phyloP scores from a whole-genome alignment of 2,329 filamentous ascomycete genomes.

The Didymosphaeria variabile region DNA sequence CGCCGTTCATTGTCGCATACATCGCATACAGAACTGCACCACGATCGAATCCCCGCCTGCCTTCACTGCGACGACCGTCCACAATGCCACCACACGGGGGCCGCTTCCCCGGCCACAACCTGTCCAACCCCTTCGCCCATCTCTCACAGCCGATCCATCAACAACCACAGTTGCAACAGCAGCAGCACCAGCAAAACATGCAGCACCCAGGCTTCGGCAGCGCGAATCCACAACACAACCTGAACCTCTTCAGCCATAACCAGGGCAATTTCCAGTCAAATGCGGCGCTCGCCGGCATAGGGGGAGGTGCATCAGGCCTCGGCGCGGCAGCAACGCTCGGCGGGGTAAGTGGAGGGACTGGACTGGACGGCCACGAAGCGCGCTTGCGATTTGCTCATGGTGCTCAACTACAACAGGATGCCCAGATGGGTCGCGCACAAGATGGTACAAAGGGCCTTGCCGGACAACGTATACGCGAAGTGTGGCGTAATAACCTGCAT shows the following conservation, averaged over 20 bases:
- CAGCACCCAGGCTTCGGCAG: constrained; percentile 73
- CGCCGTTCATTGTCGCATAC: constrained; percentile 9
- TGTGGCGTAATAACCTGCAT: constrained; percentile 91
- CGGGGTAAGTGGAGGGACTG: constrained; percentile 64
- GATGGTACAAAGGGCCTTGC: constrained; percentile 68
- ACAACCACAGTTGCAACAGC: constrained; percentile 57
- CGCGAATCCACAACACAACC: constrained; percentile 66
- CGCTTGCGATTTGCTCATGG: constrained; percentile 87
- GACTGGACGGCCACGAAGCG: constrained; percentile 85
- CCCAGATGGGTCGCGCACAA: constrained; percentile 58
- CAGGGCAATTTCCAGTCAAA: constrained; percentile 57
- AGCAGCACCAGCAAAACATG: constrained; percentile 64
- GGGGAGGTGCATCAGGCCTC: constrained; percentile 64
- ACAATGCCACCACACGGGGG: constrained; percentile 67
- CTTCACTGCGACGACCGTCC: constrained; percentile 29
- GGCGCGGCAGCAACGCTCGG: constrained; percentile 65
- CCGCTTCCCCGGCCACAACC: constrained; percentile 66
- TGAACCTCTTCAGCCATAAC: constrained; percentile 61
- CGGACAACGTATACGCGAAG: constrained; percentile 83
- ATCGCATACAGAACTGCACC: constrained; percentile 14
- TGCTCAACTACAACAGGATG: constrained; percentile 62
- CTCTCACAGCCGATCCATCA: constrained; percentile 59
- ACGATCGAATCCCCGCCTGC: constrained; percentile 11
- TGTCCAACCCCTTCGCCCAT: constrained; percentile 68
- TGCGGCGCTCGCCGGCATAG: constrained; percentile 62